Evolutionary conservation across 345 rosid species (phyloP).

Genomic region (Geranium brycei): DNA sequence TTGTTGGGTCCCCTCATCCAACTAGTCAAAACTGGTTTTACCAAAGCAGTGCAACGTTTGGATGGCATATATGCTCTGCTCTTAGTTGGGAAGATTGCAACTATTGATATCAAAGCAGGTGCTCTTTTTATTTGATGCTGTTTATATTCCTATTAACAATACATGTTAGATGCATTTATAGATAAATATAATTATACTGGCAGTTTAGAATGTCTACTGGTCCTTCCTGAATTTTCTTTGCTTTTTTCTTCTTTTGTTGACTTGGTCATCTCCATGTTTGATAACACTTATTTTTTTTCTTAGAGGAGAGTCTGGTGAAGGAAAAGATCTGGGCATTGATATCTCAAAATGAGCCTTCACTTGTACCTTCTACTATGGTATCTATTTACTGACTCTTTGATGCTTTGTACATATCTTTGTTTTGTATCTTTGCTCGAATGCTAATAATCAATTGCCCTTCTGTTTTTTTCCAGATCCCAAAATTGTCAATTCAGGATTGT

Average conservation of each 20-base stretch:
- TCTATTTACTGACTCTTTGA: constrained; percentile 4
- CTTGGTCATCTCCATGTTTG: background rate
- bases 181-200: background rate
- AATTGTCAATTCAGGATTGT: constrained; percentile 66
- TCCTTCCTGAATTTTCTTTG: constrained; percentile 1
- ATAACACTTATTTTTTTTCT: constrained; percentile 12
- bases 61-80: constrained; percentile 89
- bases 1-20: constrained; percentile 79
- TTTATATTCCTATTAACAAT: background rate
- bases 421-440: background rate
- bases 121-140: constrained; percentile 1
- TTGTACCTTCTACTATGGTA: constrained; percentile 62
- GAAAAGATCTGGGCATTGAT: constrained; percentile 89
- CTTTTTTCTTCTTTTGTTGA: constrained; percentile 1
- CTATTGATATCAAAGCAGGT: constrained; percentile 90
- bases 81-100: constrained; percentile 68
- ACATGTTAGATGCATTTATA: background rate
- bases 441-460: background rate
- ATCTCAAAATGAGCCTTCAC: constrained; percentile 77
- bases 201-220: constrained; percentile 1
- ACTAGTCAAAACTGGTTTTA: constrained; percentile 81
- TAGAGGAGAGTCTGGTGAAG: constrained; percentile 76
- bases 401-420: background rate
- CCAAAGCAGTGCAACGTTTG: constrained; percentile 78
- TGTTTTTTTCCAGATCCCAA: constrained; percentile 34